phyloP scores from a whole-genome alignment of 169 alveolate species.

The Toxoplasma gondii region DNA sequence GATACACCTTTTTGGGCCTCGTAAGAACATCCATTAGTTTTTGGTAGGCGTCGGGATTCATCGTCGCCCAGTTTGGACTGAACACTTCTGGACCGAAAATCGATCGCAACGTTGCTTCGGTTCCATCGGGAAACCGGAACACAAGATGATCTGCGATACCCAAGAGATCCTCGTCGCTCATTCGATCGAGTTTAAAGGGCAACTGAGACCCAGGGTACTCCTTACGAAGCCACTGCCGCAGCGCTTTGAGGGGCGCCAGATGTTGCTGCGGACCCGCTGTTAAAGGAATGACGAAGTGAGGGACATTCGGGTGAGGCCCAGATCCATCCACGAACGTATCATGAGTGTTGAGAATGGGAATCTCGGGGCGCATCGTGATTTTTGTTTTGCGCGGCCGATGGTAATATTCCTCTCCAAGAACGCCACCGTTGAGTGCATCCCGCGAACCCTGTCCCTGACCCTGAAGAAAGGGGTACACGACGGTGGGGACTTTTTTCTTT shows the following conservation, averaged over 20 bases:
- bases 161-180: conserved; percentile 23
- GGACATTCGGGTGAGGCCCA: neutral
- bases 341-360: neutral
- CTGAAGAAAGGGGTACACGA: conserved; percentile 58
- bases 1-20: neutral
- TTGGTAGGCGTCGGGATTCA: neutral
- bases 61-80: neutral
- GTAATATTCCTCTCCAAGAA: neutral
- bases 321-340: neutral
- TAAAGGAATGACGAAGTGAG: neutral
- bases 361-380: neutral
- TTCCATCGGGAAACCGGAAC: neutral
- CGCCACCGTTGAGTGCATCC: neutral
- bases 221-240: neutral
- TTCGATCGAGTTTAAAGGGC: neutral
- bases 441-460: neutral
- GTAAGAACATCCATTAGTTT: neutral
- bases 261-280: conserved; percentile 5
- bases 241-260: neutral
- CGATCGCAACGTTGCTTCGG: neutral
- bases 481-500: conserved; percentile 47
- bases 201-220: conserved; percentile 1
- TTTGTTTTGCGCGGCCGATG: neutral
- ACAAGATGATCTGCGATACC: neutral
- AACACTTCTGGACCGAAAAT: neutral